Evolutionary conservation across 2,329 filamentous ascomycete genomes (phyloP), one percentile per base, ranked within the genome.

Genomic region (Graphilbum sp.): DNA sequence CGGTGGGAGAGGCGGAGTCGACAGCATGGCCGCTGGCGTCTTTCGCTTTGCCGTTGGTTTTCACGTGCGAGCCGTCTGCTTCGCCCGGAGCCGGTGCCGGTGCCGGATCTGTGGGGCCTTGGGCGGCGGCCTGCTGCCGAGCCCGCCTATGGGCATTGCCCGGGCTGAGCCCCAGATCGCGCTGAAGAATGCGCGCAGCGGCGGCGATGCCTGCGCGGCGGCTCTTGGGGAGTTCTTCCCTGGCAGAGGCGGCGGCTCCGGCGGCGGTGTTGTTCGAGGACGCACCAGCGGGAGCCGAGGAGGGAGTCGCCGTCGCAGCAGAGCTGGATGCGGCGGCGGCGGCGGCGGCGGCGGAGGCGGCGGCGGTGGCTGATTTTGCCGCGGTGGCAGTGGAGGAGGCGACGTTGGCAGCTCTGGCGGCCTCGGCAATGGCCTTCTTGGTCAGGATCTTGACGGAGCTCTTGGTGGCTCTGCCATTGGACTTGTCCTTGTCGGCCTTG

Each of bases 381-480:
- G 21, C 21, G 21, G 21, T 11, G 11, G 21, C 21, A 24, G 21
- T 11, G 11, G 60, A 39, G 47, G 10, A 61, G 52, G 7, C 56
- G 10, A 54, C 48, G 46, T 66, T 66, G 12, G 64, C 60, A 11
- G 62, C 56, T 24, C 69, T 63, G 4, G 59, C 57, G 3, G 61
- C 58, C 39, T 73, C 71, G 0, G 62, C 54, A 16, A 66, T 57
- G 10, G 66, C 60, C 49, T 72, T 70, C 54, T 76, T 73, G 21
- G 69, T 75, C 7, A 78, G 58, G 36, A 79, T 71, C 52, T 72
- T 78, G 46, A 79, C 67, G 3, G 67, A 68, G 47, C 75, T 72
- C 45, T 68, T 75, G 11, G 38, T 39, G 20, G 31, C 32, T 10
- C 35, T 17, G 2, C 40, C 34, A 13, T n/a, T n/a, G n/a, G 79